Conservation (phyloP, 192 early-diverging fungal species). For the Backusella psychrophila region DNA sequence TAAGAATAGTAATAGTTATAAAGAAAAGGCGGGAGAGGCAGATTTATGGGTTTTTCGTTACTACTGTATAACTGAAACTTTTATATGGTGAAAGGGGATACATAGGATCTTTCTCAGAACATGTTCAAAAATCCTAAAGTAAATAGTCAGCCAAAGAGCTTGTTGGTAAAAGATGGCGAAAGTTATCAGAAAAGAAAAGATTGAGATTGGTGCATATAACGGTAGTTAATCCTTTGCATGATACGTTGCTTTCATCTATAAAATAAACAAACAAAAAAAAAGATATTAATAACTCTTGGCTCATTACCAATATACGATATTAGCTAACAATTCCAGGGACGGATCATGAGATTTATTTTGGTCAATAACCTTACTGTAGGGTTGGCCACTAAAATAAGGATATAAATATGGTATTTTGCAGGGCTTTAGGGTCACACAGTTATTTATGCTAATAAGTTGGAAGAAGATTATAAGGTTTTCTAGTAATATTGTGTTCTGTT, state of each 20-base stretch:
- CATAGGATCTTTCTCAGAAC: not conserved
- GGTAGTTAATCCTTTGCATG: not conserved
- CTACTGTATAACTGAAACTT: not conserved
- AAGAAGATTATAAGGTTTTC: not conserved
- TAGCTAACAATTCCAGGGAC: slow-evolving; percentile 3
- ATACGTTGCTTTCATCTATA: not conserved
- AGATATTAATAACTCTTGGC: not conserved
- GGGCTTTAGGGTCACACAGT: not conserved
- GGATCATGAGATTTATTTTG: not conserved
- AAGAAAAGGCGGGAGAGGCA: not conserved
- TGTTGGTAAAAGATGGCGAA: not conserved
- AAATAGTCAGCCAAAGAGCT: not conserved
- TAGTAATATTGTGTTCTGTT: not conserved
- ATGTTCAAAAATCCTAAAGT: not conserved
- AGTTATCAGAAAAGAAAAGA: not conserved
- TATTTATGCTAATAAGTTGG: not conserved
- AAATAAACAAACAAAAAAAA: not conserved
- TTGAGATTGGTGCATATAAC: not conserved
- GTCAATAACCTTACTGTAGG: not conserved
- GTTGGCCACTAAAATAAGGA: not conserved
- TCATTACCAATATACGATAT: not conserved
- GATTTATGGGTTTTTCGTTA: not conserved
- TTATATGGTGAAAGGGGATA: not conserved
- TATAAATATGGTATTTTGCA: not conserved
- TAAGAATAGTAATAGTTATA: not conserved